phyloP scores from a whole-genome alignment of 1,284 basidiomycete genomes.

The Cerrena zonata region DNA sequence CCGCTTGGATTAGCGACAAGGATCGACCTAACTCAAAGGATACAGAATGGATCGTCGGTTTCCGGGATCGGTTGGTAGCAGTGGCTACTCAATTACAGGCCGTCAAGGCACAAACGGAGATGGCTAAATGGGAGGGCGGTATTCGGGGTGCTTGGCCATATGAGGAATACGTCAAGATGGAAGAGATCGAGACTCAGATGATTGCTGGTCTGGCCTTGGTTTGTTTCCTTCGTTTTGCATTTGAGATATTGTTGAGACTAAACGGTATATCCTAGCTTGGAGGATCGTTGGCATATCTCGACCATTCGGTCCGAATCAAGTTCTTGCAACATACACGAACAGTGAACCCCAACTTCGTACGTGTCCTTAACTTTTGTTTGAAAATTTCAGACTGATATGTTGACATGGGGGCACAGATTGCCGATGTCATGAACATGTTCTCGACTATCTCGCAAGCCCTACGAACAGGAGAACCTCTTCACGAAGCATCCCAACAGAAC shows the following conservation, averaged over 20 bases:
- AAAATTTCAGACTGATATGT: background rate
- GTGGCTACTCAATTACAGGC: slow-evolving; percentile 34
- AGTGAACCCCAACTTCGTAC: slow-evolving; percentile 44
- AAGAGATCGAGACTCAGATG: slow-evolving; percentile 39
- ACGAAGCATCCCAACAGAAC: slow-evolving; percentile 38
- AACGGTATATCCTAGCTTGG: slow-evolving; percentile 34
- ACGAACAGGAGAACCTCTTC: slow-evolving; percentile 41
- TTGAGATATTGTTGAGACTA: too few relatives aligned
- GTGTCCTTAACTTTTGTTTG: slow-evolving; percentile 13
- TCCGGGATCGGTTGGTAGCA: slow-evolving; percentile 29
- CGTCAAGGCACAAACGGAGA: slow-evolving; percentile 31
- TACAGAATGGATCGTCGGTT: slow-evolving; percentile 11
- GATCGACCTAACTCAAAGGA: slow-evolving; percentile 13
- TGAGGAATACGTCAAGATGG: slow-evolving; percentile 40
- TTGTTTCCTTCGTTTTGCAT: slow-evolving; percentile 14
- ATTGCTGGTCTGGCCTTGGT: slow-evolving; percentile 38
- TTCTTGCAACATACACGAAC: slow-evolving; percentile 39
- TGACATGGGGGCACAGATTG: slow-evolving; percentile 36
- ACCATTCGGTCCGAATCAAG: slow-evolving; percentile 31
- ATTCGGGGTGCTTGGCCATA: slow-evolving; percentile 47
- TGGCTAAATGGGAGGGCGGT: slow-evolving; percentile 44
- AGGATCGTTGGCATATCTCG: slow-evolving; percentile 35
- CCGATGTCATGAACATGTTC: slow-evolving; percentile 42
- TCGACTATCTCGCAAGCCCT: slow-evolving; percentile 42
- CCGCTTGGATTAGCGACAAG: slow-evolving; percentile 37